Conservation (phyloP, 148 eudicot genomes). For the Spergularia marina region DNA sequence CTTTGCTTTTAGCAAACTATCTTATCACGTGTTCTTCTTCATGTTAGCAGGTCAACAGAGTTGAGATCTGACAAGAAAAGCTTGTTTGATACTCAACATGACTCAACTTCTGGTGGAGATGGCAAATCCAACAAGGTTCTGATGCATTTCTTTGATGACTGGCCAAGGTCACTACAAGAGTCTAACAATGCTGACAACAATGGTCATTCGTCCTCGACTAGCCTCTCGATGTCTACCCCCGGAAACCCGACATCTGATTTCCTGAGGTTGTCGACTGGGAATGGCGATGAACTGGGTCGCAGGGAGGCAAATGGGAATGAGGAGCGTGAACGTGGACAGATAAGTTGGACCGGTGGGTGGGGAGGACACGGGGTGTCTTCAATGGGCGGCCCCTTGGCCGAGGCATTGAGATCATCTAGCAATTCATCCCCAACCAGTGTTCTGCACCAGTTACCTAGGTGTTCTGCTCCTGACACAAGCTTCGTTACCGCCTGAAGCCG, state of each 20-base stretch:
- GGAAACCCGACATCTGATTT: constrained; percentile 52
- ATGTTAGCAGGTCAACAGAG: constrained; percentile 34
- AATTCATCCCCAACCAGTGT: constrained; percentile 74
- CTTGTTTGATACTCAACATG: constrained; percentile 34
- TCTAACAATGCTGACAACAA: constrained; percentile 21
- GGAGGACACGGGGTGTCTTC: constrained; percentile 39
- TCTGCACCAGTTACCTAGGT: constrained; percentile 44
- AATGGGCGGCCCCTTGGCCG: constrained; percentile 82
- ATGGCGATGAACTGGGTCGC: constrained; percentile 21
- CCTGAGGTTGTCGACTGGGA: constrained; percentile 64
- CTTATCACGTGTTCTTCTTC: constrained; percentile 8
- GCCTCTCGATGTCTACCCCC: constrained; percentile 55
- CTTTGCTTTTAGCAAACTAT: constrained; percentile 25
- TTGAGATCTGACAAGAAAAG: constrained; percentile 32
- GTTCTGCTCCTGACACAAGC: constrained; percentile 47
- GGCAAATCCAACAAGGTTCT: constrained; percentile 41
- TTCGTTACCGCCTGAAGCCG: constrained; percentile 45
- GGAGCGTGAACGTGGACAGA: constrained; percentile 19
- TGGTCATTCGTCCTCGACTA: constrained; percentile 32
- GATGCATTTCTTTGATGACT: constrained; percentile 71
- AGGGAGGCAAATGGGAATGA: constrained; percentile 23
- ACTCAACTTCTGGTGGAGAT: constrained; percentile 23
- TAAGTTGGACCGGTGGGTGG: constrained; percentile 43
- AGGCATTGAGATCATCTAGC: constrained; percentile 68
- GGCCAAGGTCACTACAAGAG: constrained; percentile 38